Conservation (phyloP, 2,329 filamentous ascomycete genomes). For the Phialemonium atrogriseum region DNA sequence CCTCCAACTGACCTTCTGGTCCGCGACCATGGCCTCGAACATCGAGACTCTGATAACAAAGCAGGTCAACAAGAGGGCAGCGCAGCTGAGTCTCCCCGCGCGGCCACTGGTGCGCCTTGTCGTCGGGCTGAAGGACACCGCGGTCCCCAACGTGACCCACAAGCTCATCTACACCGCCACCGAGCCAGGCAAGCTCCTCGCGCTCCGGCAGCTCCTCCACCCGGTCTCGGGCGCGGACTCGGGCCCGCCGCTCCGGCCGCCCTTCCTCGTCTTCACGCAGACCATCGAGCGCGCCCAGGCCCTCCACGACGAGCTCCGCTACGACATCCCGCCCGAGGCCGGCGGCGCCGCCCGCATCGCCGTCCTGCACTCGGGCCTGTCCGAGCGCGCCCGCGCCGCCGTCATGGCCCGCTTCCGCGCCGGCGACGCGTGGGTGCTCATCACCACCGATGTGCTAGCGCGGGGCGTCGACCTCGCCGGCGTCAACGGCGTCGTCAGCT, state of each 20-base stretch:
- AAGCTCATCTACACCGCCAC: conserved; percentile 85
- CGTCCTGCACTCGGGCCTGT: conserved; percentile 80
- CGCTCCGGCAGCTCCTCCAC: conserved; percentile 80
- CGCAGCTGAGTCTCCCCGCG: conserved; percentile 32
- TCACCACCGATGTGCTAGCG: conserved; percentile 89
- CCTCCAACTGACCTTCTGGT: conserved; percentile 81
- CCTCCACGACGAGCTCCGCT: conserved; percentile 81
- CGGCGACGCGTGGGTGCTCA: conserved; percentile 91
- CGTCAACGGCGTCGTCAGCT: conserved; percentile 94
- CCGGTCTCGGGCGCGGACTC: conserved; percentile 52
- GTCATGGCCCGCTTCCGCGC: conserved; percentile 87
- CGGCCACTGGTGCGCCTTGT: conserved; percentile 70
- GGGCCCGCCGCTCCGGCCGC: conserved; percentile 62
- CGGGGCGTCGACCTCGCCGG: conserved; percentile 92
- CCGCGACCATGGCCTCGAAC: conserved; percentile 91
- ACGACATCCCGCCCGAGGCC: conserved; percentile 85
- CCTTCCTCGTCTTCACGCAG: conserved; percentile 93
- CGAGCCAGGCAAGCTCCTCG: conserved; percentile 88
- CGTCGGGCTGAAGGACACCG: conserved; percentile 93
- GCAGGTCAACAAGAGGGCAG: conserved; percentile 53
- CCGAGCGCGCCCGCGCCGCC: conserved; percentile 62
- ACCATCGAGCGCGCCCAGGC: conserved; percentile 87
- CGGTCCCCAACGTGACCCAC: conserved; percentile 86
- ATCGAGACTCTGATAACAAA: conserved; percentile 71
- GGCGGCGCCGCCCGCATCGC: conserved; percentile 79